Conservation (phyloP, 2,329 filamentous ascomycete genomes). For the Elsinoe necatrix region DNA sequence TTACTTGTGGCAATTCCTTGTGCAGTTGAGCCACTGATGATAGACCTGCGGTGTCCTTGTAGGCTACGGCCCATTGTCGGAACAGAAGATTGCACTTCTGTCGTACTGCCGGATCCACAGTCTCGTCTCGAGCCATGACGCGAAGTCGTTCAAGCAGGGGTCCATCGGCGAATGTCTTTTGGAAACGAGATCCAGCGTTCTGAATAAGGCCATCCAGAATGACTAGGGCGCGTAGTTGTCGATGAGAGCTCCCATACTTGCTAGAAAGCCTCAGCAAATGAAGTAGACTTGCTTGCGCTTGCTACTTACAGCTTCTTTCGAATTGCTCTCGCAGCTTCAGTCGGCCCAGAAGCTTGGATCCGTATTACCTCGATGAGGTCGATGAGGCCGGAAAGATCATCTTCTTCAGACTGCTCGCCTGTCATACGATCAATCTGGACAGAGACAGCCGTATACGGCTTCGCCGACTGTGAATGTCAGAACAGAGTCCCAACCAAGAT, state of each 20-base stretch:
- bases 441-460: conserved; percentile 88
- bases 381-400: conserved; percentile 84
- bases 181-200: conserved; percentile 82
- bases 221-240: conserved; percentile 78
- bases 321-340: conserved; percentile 82
- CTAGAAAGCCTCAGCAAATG: conserved; percentile 32
- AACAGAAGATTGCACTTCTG: conserved; percentile 84
- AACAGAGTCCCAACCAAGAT: too few species aligned
- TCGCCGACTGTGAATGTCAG: conserved; percentile 31
- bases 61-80: conserved; percentile 73
- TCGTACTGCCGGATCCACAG: conserved; percentile 78
- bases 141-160: conserved; percentile 83
- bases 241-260: conserved; percentile 92
- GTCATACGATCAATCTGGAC: conserved; percentile 88
- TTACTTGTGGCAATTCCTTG: conserved; percentile 55
- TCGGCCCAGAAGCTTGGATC: conserved; percentile 76
- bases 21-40: conserved; percentile 73
- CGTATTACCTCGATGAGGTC: conserved; percentile 91
- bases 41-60: conserved; percentile 72
- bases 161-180: conserved; percentile 81
- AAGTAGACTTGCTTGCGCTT: background rate
- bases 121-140: conserved; percentile 73
- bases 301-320: conserved; percentile 76
- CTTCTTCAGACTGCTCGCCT: conserved; percentile 78
- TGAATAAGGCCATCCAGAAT: conserved; percentile 90